Base-by-base conservation (phyloP, 352 stramenopile species). In the Phytophthora tentaculata region DNA sequence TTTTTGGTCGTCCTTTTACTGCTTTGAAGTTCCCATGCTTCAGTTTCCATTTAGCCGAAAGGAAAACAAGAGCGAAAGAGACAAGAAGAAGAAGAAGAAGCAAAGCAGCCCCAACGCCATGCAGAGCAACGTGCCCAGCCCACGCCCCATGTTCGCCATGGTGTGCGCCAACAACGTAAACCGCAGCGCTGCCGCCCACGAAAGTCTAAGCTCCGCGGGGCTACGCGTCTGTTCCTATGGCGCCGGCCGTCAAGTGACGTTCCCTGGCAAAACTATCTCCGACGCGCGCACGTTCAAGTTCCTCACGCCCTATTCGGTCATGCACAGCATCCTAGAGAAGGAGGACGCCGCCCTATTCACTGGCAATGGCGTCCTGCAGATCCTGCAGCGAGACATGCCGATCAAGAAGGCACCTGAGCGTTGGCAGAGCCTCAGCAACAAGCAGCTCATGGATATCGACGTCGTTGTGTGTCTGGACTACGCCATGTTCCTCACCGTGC, bases 131-230 rank as follows among this genome's bases (percentile, higher is more conserved):
- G 23, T 69, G 53, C 13, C 26, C 14, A 47, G 19, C 17, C 59
- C 28, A 10, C 4, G 26, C 29, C 71, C 71, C 39, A 64, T 73
- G 54, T 96, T 96, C 61, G 84, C 86, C n/a, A 88, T 96, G 73
- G 80, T 96, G 35, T 96, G 88, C 68, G 82, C 73, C 29, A 95
- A 93, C 76, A 96, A 96, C 67, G 88, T 96, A 35, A 96, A 96
- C 61, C 81, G 88, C 43, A 95, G 86, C 67, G 83, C 88, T 26
- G 88, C 86, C 26, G 89, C 88, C 29, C 88, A 96, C 64, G 80
- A 75, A 28, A 67, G 71, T 35, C 64, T 96, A 50, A 65, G 74
- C 13, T 57, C 72, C 5, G 82, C 77, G 8, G 88, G 88, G 0
- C 50, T 96, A 32, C 73, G 84, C 48, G 89, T 93, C 17, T 81